Base-by-base conservation (phyloP, 2,329 filamentous ascomycete species). In the Exophiala dermatitidis region DNA sequence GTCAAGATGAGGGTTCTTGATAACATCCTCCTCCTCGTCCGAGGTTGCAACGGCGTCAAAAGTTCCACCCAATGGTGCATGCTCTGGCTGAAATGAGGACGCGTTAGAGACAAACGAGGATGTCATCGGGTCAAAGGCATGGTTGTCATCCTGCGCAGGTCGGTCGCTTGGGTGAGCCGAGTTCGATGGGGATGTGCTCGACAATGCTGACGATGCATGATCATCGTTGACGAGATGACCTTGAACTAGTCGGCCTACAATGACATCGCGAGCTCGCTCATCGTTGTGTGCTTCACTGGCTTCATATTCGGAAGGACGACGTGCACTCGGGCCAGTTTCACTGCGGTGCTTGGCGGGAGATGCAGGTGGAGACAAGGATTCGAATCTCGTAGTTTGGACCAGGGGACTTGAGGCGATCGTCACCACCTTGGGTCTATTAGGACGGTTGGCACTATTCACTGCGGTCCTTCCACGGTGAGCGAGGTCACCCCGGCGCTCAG, bases 151-250 rank as follows among this genome's bases (percentile, higher is more conserved):
- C n/a, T 68, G 69, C 47, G 61, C 66, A 64, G 71, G 61, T 1
- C 76, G 75, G 36, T 73, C 72, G 53, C 77, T 67, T 50, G 78
- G 67, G 49, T 74, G 70, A 30, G 71, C 71, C 12, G 80, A 73
- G 57, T 77, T 83, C 4, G 82, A 84, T 53, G 80, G 81, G 5
- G 83, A 82, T n/a, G 82, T 73, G 30, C 74, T 73, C 4, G 77
- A 91, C 57, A 81, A 76, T 44, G 79, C 77, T 10, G 89, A 86
- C 1, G 90, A 95, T 1, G 86, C 86, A 65, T 90, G 91, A 67
- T 95, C 86, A 67, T 96, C 93, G 59, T 95, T 88, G 7, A 98
- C 93, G 61, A 98, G 86, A 67, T 97, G 93, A 9, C 93, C 93
- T 63, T 96, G 90, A 5, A 97, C 82, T 41, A 98, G 77, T 49